phyloP scores from a whole-genome alignment of 441 rosid species.

The Syzygium malaccense region DNA sequence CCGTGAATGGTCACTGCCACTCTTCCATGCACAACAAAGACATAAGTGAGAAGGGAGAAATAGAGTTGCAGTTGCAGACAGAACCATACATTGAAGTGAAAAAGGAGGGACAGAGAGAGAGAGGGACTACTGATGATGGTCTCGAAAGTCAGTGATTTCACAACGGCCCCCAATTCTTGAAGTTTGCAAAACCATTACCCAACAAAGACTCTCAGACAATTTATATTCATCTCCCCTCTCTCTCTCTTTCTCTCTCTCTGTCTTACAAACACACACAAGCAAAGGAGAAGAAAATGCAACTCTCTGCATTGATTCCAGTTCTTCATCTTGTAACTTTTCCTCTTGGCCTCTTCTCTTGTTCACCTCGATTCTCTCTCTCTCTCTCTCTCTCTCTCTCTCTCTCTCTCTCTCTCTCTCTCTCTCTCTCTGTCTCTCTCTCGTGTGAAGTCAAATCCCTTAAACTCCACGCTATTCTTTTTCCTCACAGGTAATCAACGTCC shows the following conservation, averaged over 20 bases:
- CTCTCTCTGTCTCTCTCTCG: no score
- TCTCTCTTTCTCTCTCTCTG: neutral
- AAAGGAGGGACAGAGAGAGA: neutral
- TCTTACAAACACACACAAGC: neutral
- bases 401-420: neutral
- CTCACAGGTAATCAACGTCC: neutral
- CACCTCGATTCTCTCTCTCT: slow-evolving; percentile 39
- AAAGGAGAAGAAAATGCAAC: neutral
- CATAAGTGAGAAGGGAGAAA: neutral
- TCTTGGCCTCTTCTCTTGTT: slow-evolving; percentile 53
- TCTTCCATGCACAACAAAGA: neutral
- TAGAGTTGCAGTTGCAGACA: neutral
- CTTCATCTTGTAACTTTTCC: slow-evolving; percentile 26
- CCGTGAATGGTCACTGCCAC: neutral
- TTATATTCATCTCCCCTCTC: neutral
- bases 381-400: slow-evolving; percentile 10
- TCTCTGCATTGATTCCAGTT: slow-evolving; percentile 44
- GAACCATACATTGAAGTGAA: neutral
- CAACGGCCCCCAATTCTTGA: neutral
- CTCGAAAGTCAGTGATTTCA: neutral
- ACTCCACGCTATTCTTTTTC: neutral
- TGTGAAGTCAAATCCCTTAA: slow-evolving; percentile 25
- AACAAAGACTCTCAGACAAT: neutral
- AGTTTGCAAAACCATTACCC: neutral
- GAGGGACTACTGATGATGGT: neutral